Base-by-base conservation (phyloP, 176 grass and related monocot genomes). In the Areca catechu region DNA sequence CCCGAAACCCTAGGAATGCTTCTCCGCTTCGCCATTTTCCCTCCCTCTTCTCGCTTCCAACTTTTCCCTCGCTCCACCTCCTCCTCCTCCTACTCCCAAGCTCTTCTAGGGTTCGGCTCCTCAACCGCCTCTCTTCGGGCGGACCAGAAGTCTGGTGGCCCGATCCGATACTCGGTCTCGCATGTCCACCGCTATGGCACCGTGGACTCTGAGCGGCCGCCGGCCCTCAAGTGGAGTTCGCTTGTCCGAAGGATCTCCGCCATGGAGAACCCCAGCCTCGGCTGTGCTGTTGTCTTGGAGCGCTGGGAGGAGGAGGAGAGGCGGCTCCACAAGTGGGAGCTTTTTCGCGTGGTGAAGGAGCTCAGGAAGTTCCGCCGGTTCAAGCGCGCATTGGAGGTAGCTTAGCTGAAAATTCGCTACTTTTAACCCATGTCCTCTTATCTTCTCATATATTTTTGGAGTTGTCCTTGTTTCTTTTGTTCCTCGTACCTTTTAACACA, bases 101-200 rank as follows among this genome's bases (percentile, higher is more conserved):
- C n/a, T 5, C 2, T 58, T 68, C 23, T 22, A 27, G 7, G 30
- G 22, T 60, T 67, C 20, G 25, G 5, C 54, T 22, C 29, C 34
- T 60, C n/a, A 19, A 16, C 54, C 1, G 0, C 19, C 58, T 48
- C 43, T 2, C 17, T 22, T 16, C 27, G 21, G 56, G 7, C 48
- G 27, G 51, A 69, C 21, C 47, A 68, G 27, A 34, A 51, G 25
- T 29, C 19, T 16, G 25, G 16, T 19, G 37, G 23, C n/a, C 48
- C 22, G 1, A 24, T 52, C 43, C 29, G n/a, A 14, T 69, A 62
- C n/a, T 29, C 27, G 27, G 27, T 79, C 70, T 85, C 72, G 30
- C 73, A 90, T 43, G 83, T 90, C 69, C 80, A 90, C 64, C 88
- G 53, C 64, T 84, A 96, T 34, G 86, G 83, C 1, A 67, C 86